These are phyloP conservation scores for Phoenix roebelenii DNA, from an alignment of 176 grass and related monocot genomes.

Conservation along the genomic window DNA sequence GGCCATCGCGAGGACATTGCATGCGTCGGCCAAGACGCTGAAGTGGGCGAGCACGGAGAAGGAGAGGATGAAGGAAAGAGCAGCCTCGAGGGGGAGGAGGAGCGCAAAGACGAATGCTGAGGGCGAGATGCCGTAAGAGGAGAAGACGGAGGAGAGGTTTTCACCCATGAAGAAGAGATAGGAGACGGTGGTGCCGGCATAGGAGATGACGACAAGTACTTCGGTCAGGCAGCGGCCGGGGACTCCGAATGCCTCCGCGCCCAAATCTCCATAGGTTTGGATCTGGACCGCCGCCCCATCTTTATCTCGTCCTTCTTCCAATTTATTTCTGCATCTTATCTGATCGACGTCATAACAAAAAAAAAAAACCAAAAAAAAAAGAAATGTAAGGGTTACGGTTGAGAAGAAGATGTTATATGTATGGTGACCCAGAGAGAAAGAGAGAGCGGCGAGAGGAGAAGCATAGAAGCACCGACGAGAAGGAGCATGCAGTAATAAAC, in stretches of 20 bases:
- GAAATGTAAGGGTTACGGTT: no score
- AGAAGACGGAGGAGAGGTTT: conserved; percentile 77
- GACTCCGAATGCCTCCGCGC: conserved; percentile 51
- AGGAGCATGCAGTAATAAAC: conserved; percentile 93
- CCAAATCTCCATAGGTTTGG: conserved; percentile 69
- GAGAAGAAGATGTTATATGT: not conserved
- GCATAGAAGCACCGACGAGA: conserved; percentile 35
- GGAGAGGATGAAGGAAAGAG: conserved; percentile 73
- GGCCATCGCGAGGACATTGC: conserved; percentile 79
- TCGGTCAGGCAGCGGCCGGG: conserved; percentile 62
- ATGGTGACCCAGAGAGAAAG: no score
- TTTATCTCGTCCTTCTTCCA: conserved; percentile 24
- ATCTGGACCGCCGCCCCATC: conserved; percentile 13
- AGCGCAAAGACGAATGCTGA: conserved; percentile 56
- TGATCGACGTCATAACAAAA: conserved; percentile 21
- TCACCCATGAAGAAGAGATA: conserved; percentile 87
- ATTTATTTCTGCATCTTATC: conserved; percentile 68
- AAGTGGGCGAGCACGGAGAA: conserved; percentile 63
- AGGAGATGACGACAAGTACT: conserved; percentile 57
- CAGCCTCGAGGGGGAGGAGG: conserved; percentile 62
- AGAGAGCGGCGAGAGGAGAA: no score
- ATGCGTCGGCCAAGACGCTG: conserved; percentile 76
- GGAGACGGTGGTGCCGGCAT: conserved; percentile 59
- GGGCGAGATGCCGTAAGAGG: not conserved
- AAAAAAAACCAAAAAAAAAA: no score